Evolutionary conservation across 805 yeast species (phyloP).

Genomic region (Gaillardinia entomophila): DNA sequence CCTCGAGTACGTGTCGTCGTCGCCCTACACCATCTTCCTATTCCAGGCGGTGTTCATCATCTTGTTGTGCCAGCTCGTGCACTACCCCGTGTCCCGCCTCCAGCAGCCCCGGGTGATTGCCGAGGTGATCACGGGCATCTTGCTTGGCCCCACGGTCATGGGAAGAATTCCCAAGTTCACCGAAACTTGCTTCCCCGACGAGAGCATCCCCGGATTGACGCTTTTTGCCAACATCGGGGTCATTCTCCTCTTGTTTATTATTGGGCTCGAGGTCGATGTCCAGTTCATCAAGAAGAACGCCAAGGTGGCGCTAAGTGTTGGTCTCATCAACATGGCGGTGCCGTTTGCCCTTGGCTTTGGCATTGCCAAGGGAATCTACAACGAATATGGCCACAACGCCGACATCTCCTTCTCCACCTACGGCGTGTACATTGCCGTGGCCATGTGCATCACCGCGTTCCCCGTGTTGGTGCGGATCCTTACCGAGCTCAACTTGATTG

Average conservation of each 20-base stretch:
- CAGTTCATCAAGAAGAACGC: slow-evolving; percentile 56
- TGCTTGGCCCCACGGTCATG: slow-evolving; percentile 70
- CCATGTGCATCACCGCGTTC: slow-evolving; percentile 79
- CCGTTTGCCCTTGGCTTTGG: slow-evolving; percentile 80
- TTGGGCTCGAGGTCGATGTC: slow-evolving; percentile 76
- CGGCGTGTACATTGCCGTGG: slow-evolving; percentile 78
- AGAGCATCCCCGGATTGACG: slow-evolving; percentile 57
- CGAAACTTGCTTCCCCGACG: slow-evolving; percentile 55
- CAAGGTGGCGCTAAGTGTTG: slow-evolving; percentile 61
- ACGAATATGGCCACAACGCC: slow-evolving; percentile 34
- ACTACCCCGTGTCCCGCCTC: slow-evolving; percentile 53
- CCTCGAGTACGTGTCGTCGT: slow-evolving; percentile 46
- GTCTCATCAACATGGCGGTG: slow-evolving; percentile 64
- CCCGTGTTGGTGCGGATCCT: slow-evolving; percentile 79
- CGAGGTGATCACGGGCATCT: slow-evolving; percentile 72
- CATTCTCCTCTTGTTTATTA: slow-evolving; percentile 65
- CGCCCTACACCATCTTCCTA: slow-evolving; percentile 65
- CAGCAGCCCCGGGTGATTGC: slow-evolving; percentile 80
- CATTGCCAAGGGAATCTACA: slow-evolving; percentile 61
- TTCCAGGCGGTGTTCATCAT: slow-evolving; percentile 65
- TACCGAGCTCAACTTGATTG: slow-evolving; percentile 64
- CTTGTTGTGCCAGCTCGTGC: slow-evolving; percentile 51
- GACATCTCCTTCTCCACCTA: slow-evolving; percentile 60
- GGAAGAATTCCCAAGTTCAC: slow-evolving; percentile 70
- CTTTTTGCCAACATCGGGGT: slow-evolving; percentile 72